phyloP scores from a whole-genome alignment of 108 stramenopile species.

The Cyclotella atomus region DNA sequence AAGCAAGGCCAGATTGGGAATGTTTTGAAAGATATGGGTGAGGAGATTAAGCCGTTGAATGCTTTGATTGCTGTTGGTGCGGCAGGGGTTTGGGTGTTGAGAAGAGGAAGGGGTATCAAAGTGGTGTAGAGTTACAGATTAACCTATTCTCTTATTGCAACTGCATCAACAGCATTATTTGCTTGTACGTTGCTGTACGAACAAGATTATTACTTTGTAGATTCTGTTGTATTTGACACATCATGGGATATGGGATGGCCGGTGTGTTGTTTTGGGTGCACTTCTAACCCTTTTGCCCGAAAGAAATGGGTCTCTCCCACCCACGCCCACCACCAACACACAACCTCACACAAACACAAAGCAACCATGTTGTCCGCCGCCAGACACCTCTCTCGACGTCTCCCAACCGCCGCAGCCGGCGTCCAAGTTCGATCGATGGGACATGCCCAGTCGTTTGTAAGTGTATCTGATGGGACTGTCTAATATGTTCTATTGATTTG shows the following conservation, averaged over 20 bases:
- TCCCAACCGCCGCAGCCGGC: background rate
- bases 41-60: constrained; percentile 79
- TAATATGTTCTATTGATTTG: background rate
- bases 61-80: constrained; percentile 60
- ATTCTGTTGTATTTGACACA: no score
- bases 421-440: constrained; percentile 41
- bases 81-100: constrained; percentile 48
- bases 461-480: background rate
- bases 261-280: no score
- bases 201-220: no score
- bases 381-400: constrained; percentile 18
- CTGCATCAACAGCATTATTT: no score
- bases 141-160: no score
- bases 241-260: no score
- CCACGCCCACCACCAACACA: no score
- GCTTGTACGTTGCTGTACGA: no score
- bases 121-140: no score
- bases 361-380: constrained; percentile 51
- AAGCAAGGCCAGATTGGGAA: constrained; percentile 60
- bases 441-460: constrained; percentile 48
- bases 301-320: no score
- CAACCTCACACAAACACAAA: no score
- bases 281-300: no score
- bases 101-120: constrained; percentile 31
- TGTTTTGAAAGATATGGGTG: constrained; percentile 27